Evolutionary conservation across 306 rosid species (phyloP).

Genomic region (Quercus engelmannii): DNA sequence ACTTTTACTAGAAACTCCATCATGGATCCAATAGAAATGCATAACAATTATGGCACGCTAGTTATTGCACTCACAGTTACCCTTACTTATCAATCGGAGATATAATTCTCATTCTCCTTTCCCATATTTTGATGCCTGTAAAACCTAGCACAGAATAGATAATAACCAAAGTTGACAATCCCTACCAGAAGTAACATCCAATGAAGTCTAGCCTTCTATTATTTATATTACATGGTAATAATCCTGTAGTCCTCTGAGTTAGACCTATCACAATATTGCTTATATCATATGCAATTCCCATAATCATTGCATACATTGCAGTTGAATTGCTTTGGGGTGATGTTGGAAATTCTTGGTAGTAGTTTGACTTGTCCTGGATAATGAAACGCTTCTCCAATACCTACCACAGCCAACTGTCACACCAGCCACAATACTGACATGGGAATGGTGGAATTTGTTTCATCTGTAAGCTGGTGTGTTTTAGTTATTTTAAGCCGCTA

Average conservation of each 20-base stretch:
- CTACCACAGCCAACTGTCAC: slow-evolving; percentile 47
- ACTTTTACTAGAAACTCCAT: too few relatives aligned
- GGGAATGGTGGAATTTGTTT: not conserved
- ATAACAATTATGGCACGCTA: too few relatives aligned
- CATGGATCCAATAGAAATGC: too few relatives aligned
- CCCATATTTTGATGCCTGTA: slow-evolving; percentile 24
- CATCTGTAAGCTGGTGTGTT: not conserved
- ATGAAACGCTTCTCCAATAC: slow-evolving; percentile 68
- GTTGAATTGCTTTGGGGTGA: slow-evolving; percentile 48
- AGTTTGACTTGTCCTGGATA: slow-evolving; percentile 60
- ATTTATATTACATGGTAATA: too few relatives aligned
- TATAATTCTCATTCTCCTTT: not conserved
- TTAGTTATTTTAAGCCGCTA: slow-evolving; percentile 36
- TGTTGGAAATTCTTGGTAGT: slow-evolving; percentile 54
- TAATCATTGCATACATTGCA: slow-evolving; percentile 23
- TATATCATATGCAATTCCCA: slow-evolving; percentile 16
- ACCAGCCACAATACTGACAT: slow-evolving; percentile 47
- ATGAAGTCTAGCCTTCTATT: too few relatives aligned
- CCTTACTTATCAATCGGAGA: not conserved
- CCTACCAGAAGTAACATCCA: too few relatives aligned
- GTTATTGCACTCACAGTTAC: not conserved
- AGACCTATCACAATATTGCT: slow-evolving; percentile 25
- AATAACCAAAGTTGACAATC: slow-evolving; percentile 11
- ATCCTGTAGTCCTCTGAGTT: not conserved
- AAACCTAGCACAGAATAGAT: slow-evolving; percentile 18